Percentiles rank a stretch among this genome's conserved stretches.
Evolutionary conservation across 768 basidiomycete species (phyloP).

Genomic region (Podaxis mareebaensis): DNA sequence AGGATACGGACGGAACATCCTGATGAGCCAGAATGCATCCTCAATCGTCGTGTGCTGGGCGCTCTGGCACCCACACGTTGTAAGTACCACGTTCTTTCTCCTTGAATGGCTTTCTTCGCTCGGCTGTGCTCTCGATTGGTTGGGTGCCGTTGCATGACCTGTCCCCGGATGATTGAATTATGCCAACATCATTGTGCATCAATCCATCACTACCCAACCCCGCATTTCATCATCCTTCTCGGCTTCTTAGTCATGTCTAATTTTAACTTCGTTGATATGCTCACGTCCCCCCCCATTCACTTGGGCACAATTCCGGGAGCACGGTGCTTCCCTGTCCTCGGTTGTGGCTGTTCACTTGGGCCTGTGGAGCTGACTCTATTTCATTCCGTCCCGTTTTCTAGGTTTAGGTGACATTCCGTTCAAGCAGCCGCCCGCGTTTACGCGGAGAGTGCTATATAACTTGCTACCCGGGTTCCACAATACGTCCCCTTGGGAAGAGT

Average conservation of each 20-base stretch:
- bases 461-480: conserved; percentile 62
- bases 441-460: conserved; percentile 65
- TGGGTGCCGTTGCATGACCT: conserved; percentile 16
- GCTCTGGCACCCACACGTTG: conserved; percentile 79
- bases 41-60: conserved; percentile 70
- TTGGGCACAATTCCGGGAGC: background rate
- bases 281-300: background rate
- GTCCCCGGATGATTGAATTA: conserved; percentile 10
- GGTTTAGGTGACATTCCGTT: conserved; percentile 73
- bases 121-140: conserved; percentile 12
- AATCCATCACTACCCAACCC: conserved; percentile 12
- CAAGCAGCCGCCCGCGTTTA: conserved; percentile 72
- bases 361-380: conserved; percentile 16
- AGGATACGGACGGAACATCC: conserved; percentile 68
- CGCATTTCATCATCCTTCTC: conserved; percentile 16
- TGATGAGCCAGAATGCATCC: conserved; percentile 65
- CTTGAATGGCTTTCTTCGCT: conserved; percentile 8
- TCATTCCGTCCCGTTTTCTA: conserved; percentile 24
- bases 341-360: conserved; percentile 14
- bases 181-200: conserved; percentile 9
- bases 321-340: background rate
- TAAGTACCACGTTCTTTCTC: conserved; percentile 37
- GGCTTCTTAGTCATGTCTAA: conserved; percentile 2
- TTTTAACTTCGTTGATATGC: background rate
- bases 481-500: conserved; percentile 66